phyloP scores from a whole-genome alignment of 1,139 yeast species.

The Suhomyces atakaporum region DNA sequence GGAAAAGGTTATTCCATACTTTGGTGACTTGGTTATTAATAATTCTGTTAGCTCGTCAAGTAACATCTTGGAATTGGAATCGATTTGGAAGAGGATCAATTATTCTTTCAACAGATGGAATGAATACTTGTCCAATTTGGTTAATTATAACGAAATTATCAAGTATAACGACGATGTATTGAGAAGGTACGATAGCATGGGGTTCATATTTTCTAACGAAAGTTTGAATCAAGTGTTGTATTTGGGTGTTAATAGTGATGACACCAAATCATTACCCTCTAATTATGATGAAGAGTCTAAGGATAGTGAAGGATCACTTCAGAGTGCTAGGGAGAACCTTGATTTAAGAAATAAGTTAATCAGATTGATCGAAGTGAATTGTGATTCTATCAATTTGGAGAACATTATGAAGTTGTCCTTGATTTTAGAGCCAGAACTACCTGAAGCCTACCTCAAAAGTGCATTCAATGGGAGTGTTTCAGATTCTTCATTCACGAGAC shows the following conservation, averaged over 20 bases:
- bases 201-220: conserved; percentile 49
- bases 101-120: conserved; percentile 85
- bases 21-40: conserved; percentile 70
- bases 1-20: conserved; percentile 82
- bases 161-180: conserved; percentile 47
- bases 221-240: conserved; percentile 48
- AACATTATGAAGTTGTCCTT: conserved; percentile 43
- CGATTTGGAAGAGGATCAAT: conserved; percentile 66
- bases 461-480: conserved; percentile 11
- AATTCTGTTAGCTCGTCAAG: conserved; percentile 29
- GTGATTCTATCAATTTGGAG: conserved; percentile 42
- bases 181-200: conserved; percentile 46
- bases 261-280: conserved; percentile 27
- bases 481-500: conserved; percentile 14
- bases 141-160: conserved; percentile 41
- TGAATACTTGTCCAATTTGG: conserved; percentile 52
- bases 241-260: conserved; percentile 40
- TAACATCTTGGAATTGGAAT: conserved; percentile 60
- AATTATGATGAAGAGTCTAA: conserved; percentile 10
- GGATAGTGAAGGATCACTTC: conserved; percentile 3
- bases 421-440: conserved; percentile 41
- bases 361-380: conserved; percentile 41
- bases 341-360: conserved; percentile 29
- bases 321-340: conserved; percentile 8
- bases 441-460: conserved; percentile 39